These are phyloP conservation scores for Epichloe brachyelytri DNA, from an alignment of 2,329 filamentous ascomycete species.

Conservation along the genomic window DNA sequence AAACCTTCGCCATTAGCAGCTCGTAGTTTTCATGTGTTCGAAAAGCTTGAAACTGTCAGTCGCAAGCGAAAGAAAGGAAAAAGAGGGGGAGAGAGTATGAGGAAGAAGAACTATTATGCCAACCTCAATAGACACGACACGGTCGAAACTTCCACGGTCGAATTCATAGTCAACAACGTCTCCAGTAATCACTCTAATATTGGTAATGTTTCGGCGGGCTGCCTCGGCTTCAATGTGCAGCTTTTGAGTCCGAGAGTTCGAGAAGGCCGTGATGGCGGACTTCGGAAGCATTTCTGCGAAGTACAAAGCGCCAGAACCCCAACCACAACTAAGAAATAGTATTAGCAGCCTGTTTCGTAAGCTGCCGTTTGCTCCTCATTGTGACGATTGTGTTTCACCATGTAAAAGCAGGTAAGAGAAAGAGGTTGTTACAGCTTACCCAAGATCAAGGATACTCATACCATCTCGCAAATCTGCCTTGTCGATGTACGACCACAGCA, in stretches of 20 bases:
- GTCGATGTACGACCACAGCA: constrained; percentile 50
- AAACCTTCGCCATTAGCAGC: constrained; percentile 50
- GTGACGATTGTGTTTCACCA: background rate
- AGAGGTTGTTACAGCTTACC: constrained; percentile 26
- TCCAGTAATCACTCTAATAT: constrained; percentile 52
- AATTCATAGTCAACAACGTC: constrained; percentile 57
- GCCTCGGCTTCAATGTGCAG: constrained; percentile 50
- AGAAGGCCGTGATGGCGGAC: constrained; percentile 51
- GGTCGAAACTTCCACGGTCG: constrained; percentile 42
- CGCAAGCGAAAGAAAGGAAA: background rate
- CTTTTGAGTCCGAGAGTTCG: constrained; percentile 58
- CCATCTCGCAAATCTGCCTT: constrained; percentile 46
- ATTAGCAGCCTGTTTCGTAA: background rate
- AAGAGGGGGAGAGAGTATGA: no score
- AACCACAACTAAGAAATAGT: constrained; percentile 42
- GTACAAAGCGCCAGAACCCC: constrained; percentile 53
- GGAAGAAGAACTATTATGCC: background rate
- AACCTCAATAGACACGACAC: constrained; percentile 51
- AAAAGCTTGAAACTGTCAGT: constrained; percentile 37
- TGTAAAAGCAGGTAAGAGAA: background rate
- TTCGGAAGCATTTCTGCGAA: constrained; percentile 53
- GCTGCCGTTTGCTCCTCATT: background rate
- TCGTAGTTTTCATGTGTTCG: constrained; percentile 71
- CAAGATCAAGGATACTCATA: constrained; percentile 49
- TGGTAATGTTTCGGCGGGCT: constrained; percentile 39